Evolutionary conservation across 345 rosid genomes (phyloP).

Genomic region (Euphorbia pulcherrima): DNA sequence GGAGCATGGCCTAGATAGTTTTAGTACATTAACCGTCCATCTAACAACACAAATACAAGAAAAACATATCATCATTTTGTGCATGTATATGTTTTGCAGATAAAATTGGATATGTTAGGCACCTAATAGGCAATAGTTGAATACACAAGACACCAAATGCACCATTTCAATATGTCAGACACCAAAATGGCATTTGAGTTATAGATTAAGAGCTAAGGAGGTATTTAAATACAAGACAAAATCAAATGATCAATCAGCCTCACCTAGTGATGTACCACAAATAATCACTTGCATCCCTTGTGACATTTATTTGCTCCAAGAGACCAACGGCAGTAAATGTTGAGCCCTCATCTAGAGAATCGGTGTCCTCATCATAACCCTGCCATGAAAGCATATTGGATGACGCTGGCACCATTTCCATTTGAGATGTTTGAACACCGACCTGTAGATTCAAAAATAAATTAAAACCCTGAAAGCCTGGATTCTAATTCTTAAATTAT

Average conservation of each 20-base stretch:
- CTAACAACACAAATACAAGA: not conserved
- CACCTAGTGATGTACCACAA: constrained; percentile 60
- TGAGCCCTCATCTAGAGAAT: constrained; percentile 24
- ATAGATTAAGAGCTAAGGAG: too few relatives aligned
- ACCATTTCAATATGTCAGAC: too few relatives aligned
- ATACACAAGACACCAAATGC: too few relatives aligned
- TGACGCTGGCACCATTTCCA: constrained; percentile 81
- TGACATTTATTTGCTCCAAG: constrained; percentile 50
- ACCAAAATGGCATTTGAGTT: too few relatives aligned
- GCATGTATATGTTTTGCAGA: too few relatives aligned
- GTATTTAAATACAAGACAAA: too few relatives aligned
- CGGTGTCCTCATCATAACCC: constrained; percentile 58
- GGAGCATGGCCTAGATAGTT: too few relatives aligned
- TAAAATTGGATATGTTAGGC: too few relatives aligned
- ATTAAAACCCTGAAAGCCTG: not conserved
- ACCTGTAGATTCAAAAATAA: constrained; percentile 43
- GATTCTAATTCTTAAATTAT: constrained; percentile 1
- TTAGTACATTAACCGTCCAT: too few relatives aligned
- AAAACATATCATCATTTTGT: too few relatives aligned
- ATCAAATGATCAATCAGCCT: constrained; percentile 1
- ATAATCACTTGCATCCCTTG: constrained; percentile 59
- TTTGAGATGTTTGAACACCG: constrained; percentile 88
- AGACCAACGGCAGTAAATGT: constrained; percentile 27
- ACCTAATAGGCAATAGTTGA: too few relatives aligned
- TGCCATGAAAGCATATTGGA: constrained; percentile 65